phyloP scores from a whole-genome alignment of 148 eudicot genomes.

The Tetragonia tetragonoides region DNA sequence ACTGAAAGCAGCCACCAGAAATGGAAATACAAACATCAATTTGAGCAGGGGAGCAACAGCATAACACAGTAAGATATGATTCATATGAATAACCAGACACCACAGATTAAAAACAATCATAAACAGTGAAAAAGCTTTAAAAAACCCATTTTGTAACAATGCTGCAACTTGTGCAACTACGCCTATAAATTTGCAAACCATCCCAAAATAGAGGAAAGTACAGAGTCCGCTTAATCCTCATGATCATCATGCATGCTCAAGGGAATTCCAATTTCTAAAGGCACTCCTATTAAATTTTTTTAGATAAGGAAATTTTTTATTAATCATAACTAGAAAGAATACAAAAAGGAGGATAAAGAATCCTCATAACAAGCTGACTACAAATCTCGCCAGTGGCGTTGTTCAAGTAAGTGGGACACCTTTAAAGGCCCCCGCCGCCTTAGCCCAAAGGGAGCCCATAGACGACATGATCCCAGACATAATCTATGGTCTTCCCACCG shows the following conservation, averaged over 20 bases:
- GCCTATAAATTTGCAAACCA: background rate
- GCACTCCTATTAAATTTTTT: background rate
- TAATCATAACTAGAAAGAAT: no score
- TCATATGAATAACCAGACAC: background rate
- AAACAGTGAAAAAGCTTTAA: background rate
- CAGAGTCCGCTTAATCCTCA: background rate
- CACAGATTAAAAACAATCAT: background rate
- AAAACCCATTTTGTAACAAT: background rate
- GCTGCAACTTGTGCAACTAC: background rate
- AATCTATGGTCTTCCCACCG: no score
- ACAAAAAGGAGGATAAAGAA: no score
- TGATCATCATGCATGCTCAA: background rate
- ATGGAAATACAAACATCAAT: background rate
- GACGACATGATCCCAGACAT: no score
- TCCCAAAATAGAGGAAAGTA: background rate
- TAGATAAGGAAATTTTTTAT: no score
- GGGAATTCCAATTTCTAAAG: background rate
- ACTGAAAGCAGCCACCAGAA: slow-evolving; percentile 32
- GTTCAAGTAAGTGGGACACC: no score
- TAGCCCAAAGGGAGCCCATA: no score
- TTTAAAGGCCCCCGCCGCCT: no score
- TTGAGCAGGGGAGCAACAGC: background rate
- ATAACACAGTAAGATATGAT: background rate
- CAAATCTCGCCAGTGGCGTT: no score
- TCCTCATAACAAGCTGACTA: no score